Base-by-base conservation (phyloP, 2,329 filamentous ascomycete species). In the Colletotrichum sp. region DNA sequence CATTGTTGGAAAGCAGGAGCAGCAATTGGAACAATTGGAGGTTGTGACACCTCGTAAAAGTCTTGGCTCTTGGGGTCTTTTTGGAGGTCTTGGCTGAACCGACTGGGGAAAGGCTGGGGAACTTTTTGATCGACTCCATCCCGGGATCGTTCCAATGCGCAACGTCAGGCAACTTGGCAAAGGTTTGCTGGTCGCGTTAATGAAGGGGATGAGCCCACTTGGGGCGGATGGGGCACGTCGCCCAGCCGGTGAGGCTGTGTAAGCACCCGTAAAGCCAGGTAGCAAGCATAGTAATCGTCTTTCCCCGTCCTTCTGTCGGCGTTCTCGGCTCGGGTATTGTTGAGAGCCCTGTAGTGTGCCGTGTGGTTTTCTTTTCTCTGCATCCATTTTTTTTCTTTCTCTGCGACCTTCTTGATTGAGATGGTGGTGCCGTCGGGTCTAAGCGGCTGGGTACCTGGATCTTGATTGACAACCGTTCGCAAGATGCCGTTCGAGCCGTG, bases 331-430 rank as follows among this genome's bases (percentile, higher is more conserved):
- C 52, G 63, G 63, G 36, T 63, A n/a, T 36, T 63, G 9, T 52
- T 38, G 60, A 34, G 24, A 67, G 30, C 24, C 38, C 32, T 75
- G 55, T 43, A 13, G 30, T 43, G 30, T 58, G 43, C 28, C 15
- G 32, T 36, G 43, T 34, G 57, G n/a, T 13, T 32, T 36, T 63
- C 28, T 61, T 60, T 48, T 38, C 38, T 63, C 18, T 28, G 52
- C 69, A 28, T 32, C 30, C 63, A 61, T 8, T 12, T 67, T 34
- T 32, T 34, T 32, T 24, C 9, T 24, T 13, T 8, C 36, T 28
- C n/a, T 75, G 38, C 67, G 36, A 76, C 74, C 74, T 76, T 76
- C 74, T 74, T 18, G 36, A 71, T 74, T 76, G 58, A 76, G 74
- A 66, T 48, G 65, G 58, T 30, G 71, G 65, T 58, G 34, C 60